Evolutionary conservation across 2,329 filamentous ascomycete species (phyloP).

Genomic region (Diaporthe capsici): DNA sequence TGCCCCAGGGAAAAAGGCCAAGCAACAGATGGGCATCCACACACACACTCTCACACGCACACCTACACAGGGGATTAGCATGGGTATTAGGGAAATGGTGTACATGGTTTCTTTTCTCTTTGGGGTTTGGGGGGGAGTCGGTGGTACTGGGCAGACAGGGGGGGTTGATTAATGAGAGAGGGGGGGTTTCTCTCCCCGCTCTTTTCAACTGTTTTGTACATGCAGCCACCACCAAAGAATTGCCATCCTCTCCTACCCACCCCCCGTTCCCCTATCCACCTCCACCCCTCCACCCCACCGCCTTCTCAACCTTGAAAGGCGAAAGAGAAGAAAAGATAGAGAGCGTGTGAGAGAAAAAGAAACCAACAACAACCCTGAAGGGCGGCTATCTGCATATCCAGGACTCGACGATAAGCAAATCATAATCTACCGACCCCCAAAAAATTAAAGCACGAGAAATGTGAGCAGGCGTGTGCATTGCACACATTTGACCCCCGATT

Average conservation of each 20-base stretch:
- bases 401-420: slow-evolving; percentile 35
- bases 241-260: not conserved
- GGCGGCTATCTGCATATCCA: slow-evolving; percentile 41
- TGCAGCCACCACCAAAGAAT: not conserved
- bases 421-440: slow-evolving; percentile 16
- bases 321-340: not conserved
- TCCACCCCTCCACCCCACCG: not conserved
- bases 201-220: not conserved
- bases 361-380: not conserved
- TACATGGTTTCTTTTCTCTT: not conserved
- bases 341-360: no score
- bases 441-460: not conserved
- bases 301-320: not conserved
- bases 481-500: not conserved
- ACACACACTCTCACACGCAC: not conserved
- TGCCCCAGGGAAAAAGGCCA: slow-evolving; percentile 1
- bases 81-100: not conserved
- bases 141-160: not conserved
- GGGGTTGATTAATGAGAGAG: not conserved
- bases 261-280: not conserved
- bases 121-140: not conserved
- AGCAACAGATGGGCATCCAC: slow-evolving; percentile 8
- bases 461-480: not conserved
- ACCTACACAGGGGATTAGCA: not conserved
- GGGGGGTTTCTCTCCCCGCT: not conserved